These are phyloP conservation scores for Thielaviopsis punctulata DNA, from an alignment of 2,329 filamentous ascomycete genomes.

Conservation along the genomic window DNA sequence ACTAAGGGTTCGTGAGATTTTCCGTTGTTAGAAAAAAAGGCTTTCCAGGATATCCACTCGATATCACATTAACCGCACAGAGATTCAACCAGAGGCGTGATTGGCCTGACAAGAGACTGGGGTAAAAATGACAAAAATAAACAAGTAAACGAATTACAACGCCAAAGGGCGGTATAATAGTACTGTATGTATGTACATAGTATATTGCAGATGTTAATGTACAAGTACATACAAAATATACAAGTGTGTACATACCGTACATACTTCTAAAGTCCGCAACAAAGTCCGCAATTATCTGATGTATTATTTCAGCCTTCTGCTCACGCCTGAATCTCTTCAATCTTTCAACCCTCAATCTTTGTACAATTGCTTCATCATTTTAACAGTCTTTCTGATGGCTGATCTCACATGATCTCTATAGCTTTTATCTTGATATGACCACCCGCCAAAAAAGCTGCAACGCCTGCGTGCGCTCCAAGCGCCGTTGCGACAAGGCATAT, in stretches of 20 bases:
- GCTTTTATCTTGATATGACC: constrained; percentile 15
- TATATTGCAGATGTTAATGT: too few species aligned
- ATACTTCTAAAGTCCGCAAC: neutral
- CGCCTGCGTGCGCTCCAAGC: constrained; percentile 29
- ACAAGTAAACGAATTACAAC: too few species aligned
- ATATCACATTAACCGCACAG: too few species aligned
- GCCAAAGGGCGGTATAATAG: too few species aligned
- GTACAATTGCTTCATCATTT: too few species aligned
- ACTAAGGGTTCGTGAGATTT: neutral
- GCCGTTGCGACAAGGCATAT: constrained; percentile 28
- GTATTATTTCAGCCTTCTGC: neutral
- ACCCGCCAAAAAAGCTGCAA: constrained; percentile 36
- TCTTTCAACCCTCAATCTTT: neutral
- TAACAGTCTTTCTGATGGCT: neutral
- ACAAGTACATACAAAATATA: neutral
- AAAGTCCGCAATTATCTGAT: neutral
- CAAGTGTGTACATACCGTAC: neutral
- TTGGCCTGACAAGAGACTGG: too few species aligned
- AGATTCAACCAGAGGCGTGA: too few species aligned
- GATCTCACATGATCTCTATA: neutral
- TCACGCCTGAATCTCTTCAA: too few species aligned
- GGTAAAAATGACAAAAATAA: too few species aligned
- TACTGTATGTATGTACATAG: too few species aligned
- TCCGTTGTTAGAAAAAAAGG: too few species aligned
- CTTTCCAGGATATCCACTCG: too few species aligned